Base-by-base conservation (phyloP, 306 rosid species). In the Ammopiptanthus mongolicus region DNA sequence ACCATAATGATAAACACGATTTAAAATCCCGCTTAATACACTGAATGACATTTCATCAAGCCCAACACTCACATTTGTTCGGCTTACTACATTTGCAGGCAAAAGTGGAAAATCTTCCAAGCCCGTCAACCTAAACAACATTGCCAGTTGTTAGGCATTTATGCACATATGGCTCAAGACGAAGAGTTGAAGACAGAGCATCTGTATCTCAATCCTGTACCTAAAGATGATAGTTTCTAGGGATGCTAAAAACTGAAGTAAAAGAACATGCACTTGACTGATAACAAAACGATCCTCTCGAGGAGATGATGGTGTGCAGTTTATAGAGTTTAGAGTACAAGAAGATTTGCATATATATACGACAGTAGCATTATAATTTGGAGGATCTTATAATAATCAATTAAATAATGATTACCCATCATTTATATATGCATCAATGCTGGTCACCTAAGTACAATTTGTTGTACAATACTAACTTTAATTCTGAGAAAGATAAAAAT, bases 161-260 rank as follows among this genome's bases (percentile, higher is more conserved):
- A 37, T 62, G 3, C 8, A 31, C 31, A 46, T n/a, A 9, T 65
- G 52, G 22, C 11, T 29, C 21, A 58, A 61, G 3, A 46, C 23
- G 2, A 63, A 18, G 57, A 61, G 3, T 23, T 44, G 5, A 63
- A 18, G 57, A 22, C 33, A 22, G 17, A 75, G 57, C 33, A 23
- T 51, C 56, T 65, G 64, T 17, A 51, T 80, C 73, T 42, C n/a
- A 58, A 42, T 15, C 64, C 55, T 33, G 63, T n/a, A 46, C 80
- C 79, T 73, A 46, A 71, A 73, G 84, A 80, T 74, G 13, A 42
- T 48, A 70, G 65, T 41, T 74, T 67, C 77, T 81, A 1, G 84
- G 69, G 84, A 75, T 81, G 14, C 73, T 28, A 37, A 57, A 64
- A 17, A 5, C 36, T 64, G 14, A 17, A 22, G 37, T 28, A 56